Evolutionary conservation across 1,284 basidiomycete genomes (phyloP).

Genomic region (Naganishia sp.): DNA sequence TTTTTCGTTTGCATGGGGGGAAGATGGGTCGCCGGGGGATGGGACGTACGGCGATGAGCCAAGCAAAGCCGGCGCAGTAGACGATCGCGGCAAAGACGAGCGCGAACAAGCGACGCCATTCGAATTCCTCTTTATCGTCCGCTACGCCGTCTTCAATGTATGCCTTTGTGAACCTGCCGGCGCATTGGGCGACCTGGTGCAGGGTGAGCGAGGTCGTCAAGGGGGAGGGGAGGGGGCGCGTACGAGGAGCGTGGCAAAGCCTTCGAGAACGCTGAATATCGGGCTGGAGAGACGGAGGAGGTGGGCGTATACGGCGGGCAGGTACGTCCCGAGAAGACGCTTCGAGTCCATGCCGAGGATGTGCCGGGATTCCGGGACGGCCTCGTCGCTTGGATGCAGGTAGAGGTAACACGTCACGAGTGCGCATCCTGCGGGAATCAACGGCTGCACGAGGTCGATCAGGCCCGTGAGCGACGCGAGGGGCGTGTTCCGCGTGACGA

Average conservation of each 20-base stretch:
- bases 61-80: conserved; percentile 49
- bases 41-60: conserved; percentile 45
- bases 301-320: conserved; percentile 51
- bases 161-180: conserved; percentile 51
- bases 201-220: too few species aligned
- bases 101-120: conserved; percentile 52
- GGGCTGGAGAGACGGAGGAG: conserved; percentile 51
- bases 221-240: not conserved
- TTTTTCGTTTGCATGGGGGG: not conserved
- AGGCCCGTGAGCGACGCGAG: conserved; percentile 49
- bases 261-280: conserved; percentile 54
- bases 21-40: not conserved
- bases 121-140: conserved; percentile 46
- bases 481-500: conserved; percentile 49
- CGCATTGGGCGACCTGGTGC: conserved; percentile 50
- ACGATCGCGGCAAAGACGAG: conserved; percentile 50
- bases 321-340: conserved; percentile 45
- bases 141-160: conserved; percentile 49
- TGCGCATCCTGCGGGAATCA: conserved; percentile 42
- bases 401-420: conserved; percentile 40
- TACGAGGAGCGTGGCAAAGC: conserved; percentile 36
- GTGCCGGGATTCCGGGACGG: not conserved
- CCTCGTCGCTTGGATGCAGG: conserved; percentile 36
- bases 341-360: conserved; percentile 23
- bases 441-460: conserved; percentile 48